Evolutionary conservation across 2,329 filamentous ascomycete species (phyloP).

Genomic region (Immersiporthe knoxdaviesiana): DNA sequence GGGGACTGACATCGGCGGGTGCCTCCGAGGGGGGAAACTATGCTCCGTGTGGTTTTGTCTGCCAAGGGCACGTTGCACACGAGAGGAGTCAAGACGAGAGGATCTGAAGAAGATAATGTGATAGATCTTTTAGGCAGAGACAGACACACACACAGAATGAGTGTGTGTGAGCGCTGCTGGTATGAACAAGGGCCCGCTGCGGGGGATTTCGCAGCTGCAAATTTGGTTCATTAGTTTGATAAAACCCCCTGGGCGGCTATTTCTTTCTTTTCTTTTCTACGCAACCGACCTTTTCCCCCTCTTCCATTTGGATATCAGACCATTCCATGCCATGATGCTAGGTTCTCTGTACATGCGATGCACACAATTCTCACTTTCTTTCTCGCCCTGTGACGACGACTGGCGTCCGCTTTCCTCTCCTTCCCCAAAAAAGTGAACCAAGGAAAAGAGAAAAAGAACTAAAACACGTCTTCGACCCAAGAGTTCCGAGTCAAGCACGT

Average conservation of each 20-base stretch:
- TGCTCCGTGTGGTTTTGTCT: neutral
- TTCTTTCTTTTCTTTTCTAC: neutral
- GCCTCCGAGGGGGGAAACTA: neutral
- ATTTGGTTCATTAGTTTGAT: constrained; percentile 6
- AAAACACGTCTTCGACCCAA: neutral
- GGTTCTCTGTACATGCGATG: neutral
- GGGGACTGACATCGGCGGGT: neutral
- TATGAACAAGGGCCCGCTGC: neutral
- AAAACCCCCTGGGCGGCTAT: neutral
- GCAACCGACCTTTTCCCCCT: neutral
- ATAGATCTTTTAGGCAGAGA: neutral
- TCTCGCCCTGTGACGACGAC: neutral
- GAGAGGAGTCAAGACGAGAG: neutral
- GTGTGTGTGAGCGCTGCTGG: neutral
- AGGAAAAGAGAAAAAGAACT: neutral
- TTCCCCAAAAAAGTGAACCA: neutral
- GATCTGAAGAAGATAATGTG: neutral
- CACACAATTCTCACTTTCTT: neutral
- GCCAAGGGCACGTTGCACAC: neutral
- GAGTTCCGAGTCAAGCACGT: neutral
- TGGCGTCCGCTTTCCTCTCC: no score
- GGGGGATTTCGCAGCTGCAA: neutral
- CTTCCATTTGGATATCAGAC: neutral
- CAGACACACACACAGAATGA: no score
- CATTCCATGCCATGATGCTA: neutral